Conservation (phyloP, 2,329 filamentous ascomycete species). For the Cladosporium sp. region DNA sequence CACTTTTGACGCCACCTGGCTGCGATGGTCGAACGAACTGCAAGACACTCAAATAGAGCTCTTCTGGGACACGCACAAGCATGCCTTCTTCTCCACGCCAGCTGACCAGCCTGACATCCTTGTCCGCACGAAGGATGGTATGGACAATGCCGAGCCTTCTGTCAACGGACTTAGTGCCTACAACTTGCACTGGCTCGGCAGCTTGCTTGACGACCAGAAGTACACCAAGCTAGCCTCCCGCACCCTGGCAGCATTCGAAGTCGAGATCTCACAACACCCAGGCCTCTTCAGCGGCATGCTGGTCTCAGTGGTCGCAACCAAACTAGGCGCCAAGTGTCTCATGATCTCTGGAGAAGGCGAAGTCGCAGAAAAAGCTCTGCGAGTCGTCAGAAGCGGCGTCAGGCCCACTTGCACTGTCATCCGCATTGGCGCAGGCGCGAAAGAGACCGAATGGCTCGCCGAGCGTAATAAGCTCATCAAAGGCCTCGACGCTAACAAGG, state of each 20-base stretch:
- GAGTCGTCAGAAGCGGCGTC: constrained; percentile 36
- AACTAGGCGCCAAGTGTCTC: constrained; percentile 62
- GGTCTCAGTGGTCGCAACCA: constrained; percentile 67
- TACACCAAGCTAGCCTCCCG: constrained; percentile 65
- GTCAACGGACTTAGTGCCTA: constrained; percentile 82
- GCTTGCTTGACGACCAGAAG: constrained; percentile 60
- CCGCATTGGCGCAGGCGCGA: constrained; percentile 33
- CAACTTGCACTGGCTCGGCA: constrained; percentile 78
- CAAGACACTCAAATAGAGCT: constrained; percentile 71
- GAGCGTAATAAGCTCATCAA: constrained; percentile 46
- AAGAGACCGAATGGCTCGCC: constrained; percentile 46
- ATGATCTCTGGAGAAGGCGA: constrained; percentile 51
- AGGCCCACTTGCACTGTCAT: constrained; percentile 35
- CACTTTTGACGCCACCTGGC: constrained; percentile 69
- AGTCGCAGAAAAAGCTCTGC: constrained; percentile 38
- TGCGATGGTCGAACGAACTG: constrained; percentile 76
- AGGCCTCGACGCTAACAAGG: constrained; percentile 37
- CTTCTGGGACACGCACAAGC: constrained; percentile 66
- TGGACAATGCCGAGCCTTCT: constrained; percentile 87
- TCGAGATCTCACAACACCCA: constrained; percentile 87
- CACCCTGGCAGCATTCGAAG: constrained; percentile 81
- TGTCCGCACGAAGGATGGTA: constrained; percentile 87
- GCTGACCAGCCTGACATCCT: constrained; percentile 64
- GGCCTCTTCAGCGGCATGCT: constrained; percentile 85
- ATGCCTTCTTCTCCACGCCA: constrained; percentile 70